Evolutionary conservation across 1,139 yeast genomes (phyloP), one percentile per base, ranked within the genome.

Genomic region (Zhuliangozyma blackwelliae): DNA sequence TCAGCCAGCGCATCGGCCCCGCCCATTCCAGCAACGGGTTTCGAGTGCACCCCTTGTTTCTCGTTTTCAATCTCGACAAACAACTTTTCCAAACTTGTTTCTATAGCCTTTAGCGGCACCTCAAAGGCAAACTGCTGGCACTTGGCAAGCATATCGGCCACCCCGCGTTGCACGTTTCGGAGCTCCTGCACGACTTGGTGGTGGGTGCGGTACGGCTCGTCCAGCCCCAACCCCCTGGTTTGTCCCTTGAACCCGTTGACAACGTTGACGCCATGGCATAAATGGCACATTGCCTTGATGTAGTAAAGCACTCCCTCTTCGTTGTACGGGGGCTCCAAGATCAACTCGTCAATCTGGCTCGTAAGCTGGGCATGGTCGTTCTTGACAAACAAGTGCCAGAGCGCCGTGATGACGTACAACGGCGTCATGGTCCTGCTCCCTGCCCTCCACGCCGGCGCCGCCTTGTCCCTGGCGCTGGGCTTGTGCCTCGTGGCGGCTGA

Each of bases 241-340:
- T 32, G 34, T 8, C 33, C 29, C 21, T 30, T 29, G 29, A 27
- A 45, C 7, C 31, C 38, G 11, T 46, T 40, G 1, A 45, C 47
- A 19, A 55, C 40, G 12, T 45, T 28, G 8, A 41, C 39, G 27
- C 48, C 52, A 28, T 51, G 51, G 32, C 43, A 45, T 12, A 68
- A 43, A 32, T 51, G 44, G 40, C 71, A 61, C 19, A 66, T 41
- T 6, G 58, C 58, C 39, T 55, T 40, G 21, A 70, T 46, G 40
- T 58, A 69, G 39, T 65, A 62, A 33, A 65, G 59, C 0, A 59
- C 54, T 0, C 79, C 79, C 35, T 74, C 74, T 8, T 52, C 54
- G 40, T 61, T 62, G 46, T 61, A 73, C 0, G 79, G 79, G 1
- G 72, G 72, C 38, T 61, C 65, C 29, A 73, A 55, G 26, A 72